Percentiles rank a stretch among this genome's conserved stretches.
phyloP scores from a whole-genome alignment of 768 basidiomycete genomes.

The Trametes cingulata region DNA sequence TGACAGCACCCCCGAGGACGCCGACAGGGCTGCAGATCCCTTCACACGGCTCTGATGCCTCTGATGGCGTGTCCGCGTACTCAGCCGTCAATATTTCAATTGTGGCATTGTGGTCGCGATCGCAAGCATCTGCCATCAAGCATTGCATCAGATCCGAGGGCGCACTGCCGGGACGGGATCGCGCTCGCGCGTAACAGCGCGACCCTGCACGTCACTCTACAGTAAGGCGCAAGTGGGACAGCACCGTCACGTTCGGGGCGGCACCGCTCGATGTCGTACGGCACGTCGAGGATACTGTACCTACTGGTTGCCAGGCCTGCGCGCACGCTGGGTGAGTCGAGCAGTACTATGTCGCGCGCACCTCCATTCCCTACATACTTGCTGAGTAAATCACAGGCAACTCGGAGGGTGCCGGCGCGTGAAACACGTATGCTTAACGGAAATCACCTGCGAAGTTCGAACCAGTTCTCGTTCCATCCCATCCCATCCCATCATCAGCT shows the following conservation, averaged over 20 bases:
- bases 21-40: constrained; percentile 12
- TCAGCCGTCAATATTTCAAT: not conserved
- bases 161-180: not conserved
- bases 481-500: no score
- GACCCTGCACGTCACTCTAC: not conserved
- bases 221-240: no score
- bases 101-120: no score
- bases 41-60: constrained; percentile 18
- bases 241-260: no score
- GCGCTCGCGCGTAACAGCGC: not conserved
- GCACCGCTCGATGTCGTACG: not conserved
- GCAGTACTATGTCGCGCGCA: no score
- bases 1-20: no score
- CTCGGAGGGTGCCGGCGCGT: no score
- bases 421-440: not conserved
- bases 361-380: no score
- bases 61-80: not conserved
- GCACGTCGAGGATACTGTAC: not conserved
- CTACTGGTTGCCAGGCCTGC: no score
- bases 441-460: not conserved
- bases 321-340: not conserved
- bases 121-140: no score
- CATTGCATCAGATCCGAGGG: constrained; percentile 14
- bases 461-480: no score
- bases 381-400: no score